Evolutionary conservation across 495 filamentous ascomycete species (phyloP).

Genomic region (Glarea lozoyensis): DNA sequence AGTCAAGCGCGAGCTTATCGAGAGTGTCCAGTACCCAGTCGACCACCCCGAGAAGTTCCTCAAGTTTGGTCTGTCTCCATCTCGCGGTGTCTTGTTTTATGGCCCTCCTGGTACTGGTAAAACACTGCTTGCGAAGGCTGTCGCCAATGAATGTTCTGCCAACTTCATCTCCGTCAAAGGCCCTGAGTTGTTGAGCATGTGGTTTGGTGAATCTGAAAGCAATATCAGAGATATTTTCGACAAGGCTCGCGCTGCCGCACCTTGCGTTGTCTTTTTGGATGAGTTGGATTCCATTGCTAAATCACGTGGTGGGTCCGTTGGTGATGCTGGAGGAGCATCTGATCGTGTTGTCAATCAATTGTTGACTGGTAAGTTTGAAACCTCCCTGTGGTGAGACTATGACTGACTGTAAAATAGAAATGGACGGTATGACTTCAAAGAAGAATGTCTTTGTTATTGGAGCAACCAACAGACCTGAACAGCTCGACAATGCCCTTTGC

Average conservation of each 20-base stretch:
- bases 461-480: conserved; percentile 96
- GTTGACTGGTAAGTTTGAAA: conserved; percentile 68
- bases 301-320: conserved; percentile 93
- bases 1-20: conserved; percentile 99
- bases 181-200: conserved; percentile 96
- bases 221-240: conserved; percentile 99
- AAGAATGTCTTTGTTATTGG: conserved; percentile 99
- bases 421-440: conserved; percentile 99
- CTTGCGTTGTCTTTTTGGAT: conserved; percentile 98
- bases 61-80: conserved; percentile 98
- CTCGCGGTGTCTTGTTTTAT: conserved; percentile 97
- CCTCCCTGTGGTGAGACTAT: not conserved
- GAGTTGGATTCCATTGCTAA: conserved; percentile 99
- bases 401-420: conserved; percentile 59
- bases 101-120: conserved; percentile 99
- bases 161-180: conserved; percentile 99
- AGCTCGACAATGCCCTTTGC: conserved; percentile 94
- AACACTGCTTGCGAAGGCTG: conserved; percentile 97
- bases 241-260: conserved; percentile 96
- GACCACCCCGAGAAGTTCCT: conserved; percentile 99
- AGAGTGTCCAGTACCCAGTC: conserved; percentile 97
- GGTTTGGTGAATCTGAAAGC: conserved; percentile 99
- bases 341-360: conserved; percentile 99
- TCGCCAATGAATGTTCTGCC: conserved; percentile 97
- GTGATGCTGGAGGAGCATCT: conserved; percentile 95